phyloP scores from a whole-genome alignment of 495 filamentous ascomycete species.

The Beverwykella pulmonaria region DNA sequence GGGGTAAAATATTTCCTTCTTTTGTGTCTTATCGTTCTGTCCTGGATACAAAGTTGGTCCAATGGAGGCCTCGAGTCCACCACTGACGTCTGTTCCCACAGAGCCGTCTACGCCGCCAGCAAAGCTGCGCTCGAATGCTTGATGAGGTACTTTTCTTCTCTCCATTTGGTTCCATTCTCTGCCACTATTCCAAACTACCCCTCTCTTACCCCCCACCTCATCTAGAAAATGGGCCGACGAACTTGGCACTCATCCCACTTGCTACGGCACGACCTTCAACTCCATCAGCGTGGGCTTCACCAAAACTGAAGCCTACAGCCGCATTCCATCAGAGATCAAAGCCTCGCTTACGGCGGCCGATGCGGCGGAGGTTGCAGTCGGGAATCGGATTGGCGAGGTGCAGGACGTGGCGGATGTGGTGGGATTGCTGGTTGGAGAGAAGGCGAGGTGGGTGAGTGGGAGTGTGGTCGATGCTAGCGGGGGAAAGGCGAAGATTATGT shows the following conservation, averaged over 20 bases:
- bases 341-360: slow-evolving; percentile 19
- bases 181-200: not conserved
- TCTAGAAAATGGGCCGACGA: slow-evolving; percentile 30
- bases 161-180: too few species aligned
- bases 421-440: slow-evolving; percentile 36
- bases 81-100: not conserved
- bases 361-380: slow-evolving; percentile 35
- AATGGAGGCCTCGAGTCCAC: not conserved
- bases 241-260: slow-evolving; percentile 23
- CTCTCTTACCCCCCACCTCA: not conserved
- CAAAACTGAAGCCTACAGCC: slow-evolving; percentile 29
- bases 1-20: slow-evolving; percentile 18
- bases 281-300: slow-evolving; percentile 33
- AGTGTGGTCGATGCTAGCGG: slow-evolving; percentile 36
- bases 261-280: slow-evolving; percentile 30
- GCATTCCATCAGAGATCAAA: slow-evolving; percentile 17
- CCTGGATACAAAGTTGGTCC: not conserved
- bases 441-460: slow-evolving; percentile 36
- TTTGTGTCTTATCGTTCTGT: not conserved
- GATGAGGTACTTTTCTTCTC: slow-evolving; percentile 21
- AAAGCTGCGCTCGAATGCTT: slow-evolving; percentile 32
- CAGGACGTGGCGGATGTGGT: slow-evolving; percentile 39
- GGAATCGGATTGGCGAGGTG: slow-evolving; percentile 28
- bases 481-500: slow-evolving; percentile 34
- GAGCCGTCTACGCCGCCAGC: slow-evolving; percentile 27